A percentile compares a stretch with the other conserved stretches of the same genome.
These are phyloP conservation scores for Neofusicoccum cordaticola DNA, from an alignment of 2,329 filamentous ascomycete species.

Conservation along the genomic window DNA sequence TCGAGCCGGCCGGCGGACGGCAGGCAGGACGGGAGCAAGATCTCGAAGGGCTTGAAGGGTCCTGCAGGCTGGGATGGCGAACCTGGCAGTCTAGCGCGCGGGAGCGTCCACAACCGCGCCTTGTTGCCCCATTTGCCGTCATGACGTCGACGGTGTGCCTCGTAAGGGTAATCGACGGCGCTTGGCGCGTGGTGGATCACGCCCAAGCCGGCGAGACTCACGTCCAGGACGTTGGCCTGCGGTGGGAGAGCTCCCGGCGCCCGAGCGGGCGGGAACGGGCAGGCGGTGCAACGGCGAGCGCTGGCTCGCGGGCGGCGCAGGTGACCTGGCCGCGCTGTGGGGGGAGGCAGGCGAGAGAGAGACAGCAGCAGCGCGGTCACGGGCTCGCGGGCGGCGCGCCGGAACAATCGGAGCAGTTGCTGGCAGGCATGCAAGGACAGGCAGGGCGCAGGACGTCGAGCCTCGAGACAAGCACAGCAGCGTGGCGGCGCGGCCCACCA, in stretches of 20 bases:
- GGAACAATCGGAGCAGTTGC: constrained; percentile 4
- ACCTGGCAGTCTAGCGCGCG: constrained; percentile 5
- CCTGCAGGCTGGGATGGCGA: neutral
- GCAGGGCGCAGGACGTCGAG: too few species aligned
- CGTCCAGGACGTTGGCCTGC: neutral
- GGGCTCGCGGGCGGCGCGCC: neutral
- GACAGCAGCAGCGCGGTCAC: neutral
- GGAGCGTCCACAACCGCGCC: neutral
- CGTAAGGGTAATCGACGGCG: neutral
- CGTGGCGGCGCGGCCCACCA: constrained; percentile 19
- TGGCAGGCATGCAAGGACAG: neutral
- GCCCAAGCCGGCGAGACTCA: neutral
- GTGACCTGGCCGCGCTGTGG: neutral
- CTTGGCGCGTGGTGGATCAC: neutral
- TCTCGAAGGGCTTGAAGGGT: neutral
- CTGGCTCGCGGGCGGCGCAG: neutral
- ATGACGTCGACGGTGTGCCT: constrained; percentile 4
- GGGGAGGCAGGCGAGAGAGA: neutral
- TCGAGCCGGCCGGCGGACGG: too few species aligned
- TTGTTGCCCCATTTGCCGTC: neutral
- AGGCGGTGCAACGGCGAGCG: neutral
- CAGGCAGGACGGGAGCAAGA: neutral
- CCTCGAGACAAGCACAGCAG: neutral
- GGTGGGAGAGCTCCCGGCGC: neutral
- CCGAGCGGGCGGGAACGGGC: neutral